Percentiles rank a stretch among this genome's conserved stretches.
phyloP scores from a whole-genome alignment of 176 grass and related monocot genomes.

The Dendrocalamus sinicus region DNA sequence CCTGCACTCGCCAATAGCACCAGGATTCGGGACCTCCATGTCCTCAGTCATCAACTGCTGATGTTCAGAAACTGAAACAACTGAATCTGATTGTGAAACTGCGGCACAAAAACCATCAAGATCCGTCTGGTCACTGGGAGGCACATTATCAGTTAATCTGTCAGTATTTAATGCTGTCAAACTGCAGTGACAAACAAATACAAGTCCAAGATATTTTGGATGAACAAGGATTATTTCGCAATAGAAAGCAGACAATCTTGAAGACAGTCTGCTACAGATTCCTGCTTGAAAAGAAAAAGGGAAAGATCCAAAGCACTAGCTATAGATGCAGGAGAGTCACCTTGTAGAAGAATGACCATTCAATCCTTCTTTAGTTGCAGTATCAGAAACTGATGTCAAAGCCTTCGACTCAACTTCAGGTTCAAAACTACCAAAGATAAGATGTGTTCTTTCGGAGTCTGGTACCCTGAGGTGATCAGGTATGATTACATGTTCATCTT shows the following conservation, averaged over 20 bases:
- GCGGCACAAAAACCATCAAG: constrained; percentile 33
- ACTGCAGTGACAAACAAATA: constrained; percentile 46
- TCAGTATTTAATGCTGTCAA: constrained; percentile 38
- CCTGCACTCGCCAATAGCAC: constrained; percentile 47
- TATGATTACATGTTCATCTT: constrained; percentile 82
- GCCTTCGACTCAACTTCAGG: constrained; percentile 36
- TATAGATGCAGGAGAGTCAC: constrained; percentile 44
- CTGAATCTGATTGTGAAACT: constrained; percentile 45
- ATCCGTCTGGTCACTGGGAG: constrained; percentile 37
- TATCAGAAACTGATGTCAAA: constrained; percentile 33
- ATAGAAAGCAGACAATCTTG: constrained; percentile 7
- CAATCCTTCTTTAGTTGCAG: constrained; percentile 49
- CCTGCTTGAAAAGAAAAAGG: constrained; percentile 26
- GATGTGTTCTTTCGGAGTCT: constrained; percentile 58
- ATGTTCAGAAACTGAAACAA: constrained; percentile 45
- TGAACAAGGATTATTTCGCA: background rate
- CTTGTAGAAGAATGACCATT: constrained; percentile 52
- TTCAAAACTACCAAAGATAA: constrained; percentile 83
- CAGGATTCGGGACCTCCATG: constrained; percentile 29
- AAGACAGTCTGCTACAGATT: background rate
- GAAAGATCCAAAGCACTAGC: constrained; percentile 22
- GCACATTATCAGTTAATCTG: constrained; percentile 31
- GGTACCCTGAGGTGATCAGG: constrained; percentile 79
- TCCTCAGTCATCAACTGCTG: constrained; percentile 39
- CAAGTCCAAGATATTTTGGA: constrained; percentile 11